A percentile compares a stretch with the other conserved stretches of the same genome.
Evolutionary conservation across 805 yeast species (phyloP).

Genomic region (Lipomyces chichibuensis): DNA sequence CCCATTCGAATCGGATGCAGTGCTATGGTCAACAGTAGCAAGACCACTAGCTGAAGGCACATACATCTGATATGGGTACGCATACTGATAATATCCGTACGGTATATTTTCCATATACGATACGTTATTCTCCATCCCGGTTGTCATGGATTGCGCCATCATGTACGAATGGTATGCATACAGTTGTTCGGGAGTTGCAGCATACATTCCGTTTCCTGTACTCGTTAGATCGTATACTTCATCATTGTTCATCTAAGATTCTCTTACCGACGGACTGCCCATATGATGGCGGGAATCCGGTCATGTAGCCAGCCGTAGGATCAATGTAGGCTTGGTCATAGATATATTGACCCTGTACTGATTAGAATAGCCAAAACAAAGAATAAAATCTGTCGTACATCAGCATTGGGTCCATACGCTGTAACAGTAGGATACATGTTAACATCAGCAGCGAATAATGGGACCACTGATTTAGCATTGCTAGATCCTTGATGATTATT

Average conservation of each 20-base stretch:
- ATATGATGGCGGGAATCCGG: background rate
- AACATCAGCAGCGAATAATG: background rate
- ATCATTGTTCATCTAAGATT: background rate
- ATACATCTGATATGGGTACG: background rate
- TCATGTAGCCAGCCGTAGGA: background rate
- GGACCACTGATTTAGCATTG: background rate
- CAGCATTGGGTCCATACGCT: background rate
- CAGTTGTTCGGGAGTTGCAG: background rate
- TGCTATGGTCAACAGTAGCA: background rate
- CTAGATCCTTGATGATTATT: background rate
- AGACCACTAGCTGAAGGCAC: background rate
- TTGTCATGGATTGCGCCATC: background rate
- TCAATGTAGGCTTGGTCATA: conserved; percentile 1
- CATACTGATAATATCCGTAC: conserved; percentile 5
- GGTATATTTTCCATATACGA: conserved; percentile 5
- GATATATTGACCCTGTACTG: background rate
- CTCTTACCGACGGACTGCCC: background rate
- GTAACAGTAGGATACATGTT: background rate
- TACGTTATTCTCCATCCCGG: background rate
- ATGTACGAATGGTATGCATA: background rate
- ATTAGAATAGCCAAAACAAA: background rate
- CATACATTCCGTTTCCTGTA: conserved; percentile 6
- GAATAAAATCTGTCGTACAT: background rate
- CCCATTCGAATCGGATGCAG: background rate
- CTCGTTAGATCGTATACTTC: background rate